Evolutionary conservation across 768 basidiomycete species (phyloP).

Genomic region (Pleurotus eryngii): DNA sequence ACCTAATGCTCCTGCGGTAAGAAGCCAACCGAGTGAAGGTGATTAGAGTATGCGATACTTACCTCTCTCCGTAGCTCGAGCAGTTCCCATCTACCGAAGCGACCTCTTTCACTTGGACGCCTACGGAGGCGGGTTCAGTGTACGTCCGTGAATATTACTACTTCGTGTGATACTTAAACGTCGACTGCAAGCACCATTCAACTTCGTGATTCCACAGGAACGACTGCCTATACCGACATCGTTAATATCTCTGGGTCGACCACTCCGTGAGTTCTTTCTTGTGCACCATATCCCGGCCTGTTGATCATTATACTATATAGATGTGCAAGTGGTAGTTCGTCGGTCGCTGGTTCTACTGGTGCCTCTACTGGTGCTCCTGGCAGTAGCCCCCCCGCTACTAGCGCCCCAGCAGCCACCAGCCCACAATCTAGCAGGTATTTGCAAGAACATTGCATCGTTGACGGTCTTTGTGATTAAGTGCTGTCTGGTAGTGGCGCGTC

Average conservation of each 20-base stretch:
- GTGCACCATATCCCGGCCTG: not conserved
- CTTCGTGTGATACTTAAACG: not conserved
- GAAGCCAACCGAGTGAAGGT: constrained; percentile 12
- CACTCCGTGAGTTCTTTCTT: not conserved
- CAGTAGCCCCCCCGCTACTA: not conserved
- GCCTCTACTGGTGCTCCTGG: not conserved
- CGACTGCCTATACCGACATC: constrained; percentile 46
- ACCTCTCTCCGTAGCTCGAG: constrained; percentile 41
- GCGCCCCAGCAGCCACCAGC: too few species aligned
- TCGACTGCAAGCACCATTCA: constrained; percentile 46
- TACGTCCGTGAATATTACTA: constrained; percentile 24
- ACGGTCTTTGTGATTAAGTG: too few species aligned
- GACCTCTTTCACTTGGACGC: constrained; percentile 51
- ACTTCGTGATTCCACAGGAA: constrained; percentile 59
- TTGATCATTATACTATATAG: too few species aligned
- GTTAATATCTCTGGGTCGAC: constrained; percentile 23
- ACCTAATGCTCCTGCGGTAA: constrained; percentile 46
- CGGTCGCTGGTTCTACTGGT: constrained; percentile 1
- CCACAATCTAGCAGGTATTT: too few species aligned
- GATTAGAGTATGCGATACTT: constrained; percentile 13
- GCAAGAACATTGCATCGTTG: too few species aligned
- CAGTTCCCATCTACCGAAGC: constrained; percentile 40
- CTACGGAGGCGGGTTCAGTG: constrained; percentile 47
- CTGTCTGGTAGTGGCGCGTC: constrained; percentile 6
- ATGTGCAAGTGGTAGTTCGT: not conserved